These are phyloP conservation scores for Pestalotiopsis sp. DNA, from an alignment of 2,329 filamentous ascomycete species.

Conservation along the genomic window DNA sequence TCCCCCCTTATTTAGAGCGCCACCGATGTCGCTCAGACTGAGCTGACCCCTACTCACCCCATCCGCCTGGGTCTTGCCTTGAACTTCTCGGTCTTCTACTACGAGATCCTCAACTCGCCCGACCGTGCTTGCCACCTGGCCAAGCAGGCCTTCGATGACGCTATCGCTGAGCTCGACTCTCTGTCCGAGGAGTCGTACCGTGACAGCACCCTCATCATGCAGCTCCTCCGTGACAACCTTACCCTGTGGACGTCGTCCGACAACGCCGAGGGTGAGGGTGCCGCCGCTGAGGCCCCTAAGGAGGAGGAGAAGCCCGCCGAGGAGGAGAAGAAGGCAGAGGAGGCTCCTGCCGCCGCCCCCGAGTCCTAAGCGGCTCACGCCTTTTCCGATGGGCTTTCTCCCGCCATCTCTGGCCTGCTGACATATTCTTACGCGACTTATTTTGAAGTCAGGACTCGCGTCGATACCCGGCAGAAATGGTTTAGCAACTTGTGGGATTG, in stretches of 20 bases:
- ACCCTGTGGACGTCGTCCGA: conserved; percentile 98
- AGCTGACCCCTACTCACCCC: conserved; percentile 95
- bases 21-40: conserved; percentile 96
- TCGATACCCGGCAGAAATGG: conserved; percentile 34
- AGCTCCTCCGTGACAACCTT: conserved; percentile 96
- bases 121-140: conserved; percentile 97
- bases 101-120: conserved; percentile 98
- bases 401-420: background rate
- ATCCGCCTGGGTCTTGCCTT: conserved; percentile 96
- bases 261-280: conserved; percentile 74
- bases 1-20: conserved; percentile 67
- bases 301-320: conserved; percentile 58
- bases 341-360: conserved; percentile 46
- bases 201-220: conserved; percentile 99
- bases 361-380: conserved; percentile 51
- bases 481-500: conserved; percentile 32
- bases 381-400: background rate
- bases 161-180: conserved; percentile 97
- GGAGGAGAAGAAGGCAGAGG: conserved; percentile 61
- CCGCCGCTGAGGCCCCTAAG: conserved; percentile 57
- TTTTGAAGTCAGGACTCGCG: conserved; percentile 18
- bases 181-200: conserved; percentile 98
- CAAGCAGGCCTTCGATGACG: conserved; percentile 99
- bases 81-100: conserved; percentile 99
- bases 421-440: conserved; percentile 6